Evolutionary conservation across 2,329 filamentous ascomycete genomes (phyloP).

Genomic region (Fusarium tuaranense): DNA sequence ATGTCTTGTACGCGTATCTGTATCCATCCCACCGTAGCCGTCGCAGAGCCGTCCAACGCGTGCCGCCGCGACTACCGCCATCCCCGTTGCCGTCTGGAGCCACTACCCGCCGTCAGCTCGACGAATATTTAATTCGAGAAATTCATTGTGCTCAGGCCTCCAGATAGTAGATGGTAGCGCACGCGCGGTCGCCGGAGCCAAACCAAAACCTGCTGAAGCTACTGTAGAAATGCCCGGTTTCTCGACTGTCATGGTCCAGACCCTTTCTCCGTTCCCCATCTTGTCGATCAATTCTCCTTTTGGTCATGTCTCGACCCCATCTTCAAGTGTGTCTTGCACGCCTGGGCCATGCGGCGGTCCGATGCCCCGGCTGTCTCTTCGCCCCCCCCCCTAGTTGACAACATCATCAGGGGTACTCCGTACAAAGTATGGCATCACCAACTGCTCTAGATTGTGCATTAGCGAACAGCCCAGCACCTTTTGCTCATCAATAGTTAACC

Average conservation of each 20-base stretch:
- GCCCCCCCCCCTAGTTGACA: neutral
- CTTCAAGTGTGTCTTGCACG: slow-evolving; percentile 1
- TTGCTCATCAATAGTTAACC: neutral
- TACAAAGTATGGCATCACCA: neutral
- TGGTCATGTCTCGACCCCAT: neutral
- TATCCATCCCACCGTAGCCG: slow-evolving; percentile 16
- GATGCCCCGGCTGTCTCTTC: neutral
- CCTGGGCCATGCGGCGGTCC: slow-evolving; percentile 18
- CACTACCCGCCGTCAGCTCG: slow-evolving; percentile 9
- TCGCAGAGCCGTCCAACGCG: neutral
- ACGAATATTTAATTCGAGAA: slow-evolving; percentile 2
- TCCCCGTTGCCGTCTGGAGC: neutral
- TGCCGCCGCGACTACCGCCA: slow-evolving; percentile 5
- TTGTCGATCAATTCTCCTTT: slow-evolving; percentile 25
- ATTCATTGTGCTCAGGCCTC: neutral
- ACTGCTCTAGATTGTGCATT: neutral
- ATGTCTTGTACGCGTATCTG: slow-evolving; percentile 11
- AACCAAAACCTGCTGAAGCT: neutral
- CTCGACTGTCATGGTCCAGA: slow-evolving; percentile 22
- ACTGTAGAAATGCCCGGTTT: neutral
- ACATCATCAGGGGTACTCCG: neutral
- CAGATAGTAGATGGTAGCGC: neutral
- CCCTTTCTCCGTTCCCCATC: slow-evolving; percentile 17
- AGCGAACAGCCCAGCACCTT: neutral
- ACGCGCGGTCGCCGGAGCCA: neutral